Percentiles rank a stretch among this genome's conserved stretches.
Evolutionary conservation across 179 eudicot genomes (phyloP).

Genomic region (Nepenthes alata): DNA sequence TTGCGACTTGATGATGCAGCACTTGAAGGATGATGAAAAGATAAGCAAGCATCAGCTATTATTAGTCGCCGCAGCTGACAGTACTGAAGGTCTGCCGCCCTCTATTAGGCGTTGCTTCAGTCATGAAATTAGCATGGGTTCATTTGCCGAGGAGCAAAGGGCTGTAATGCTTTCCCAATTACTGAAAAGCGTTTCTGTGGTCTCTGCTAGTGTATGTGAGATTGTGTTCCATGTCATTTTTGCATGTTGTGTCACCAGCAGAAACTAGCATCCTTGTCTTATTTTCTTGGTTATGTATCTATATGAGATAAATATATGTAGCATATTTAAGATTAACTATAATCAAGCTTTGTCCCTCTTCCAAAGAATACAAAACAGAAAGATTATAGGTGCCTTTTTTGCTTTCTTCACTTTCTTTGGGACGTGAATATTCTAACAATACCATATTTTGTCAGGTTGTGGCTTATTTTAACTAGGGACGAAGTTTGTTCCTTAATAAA

Average conservation of each 20-base stretch:
- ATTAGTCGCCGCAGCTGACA: slow-evolving; percentile 72
- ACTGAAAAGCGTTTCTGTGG: slow-evolving; percentile 40
- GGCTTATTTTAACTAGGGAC: too few species aligned
- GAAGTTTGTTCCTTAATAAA: too few species aligned
- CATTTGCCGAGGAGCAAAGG: slow-evolving; percentile 83
- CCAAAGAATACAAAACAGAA: too few species aligned
- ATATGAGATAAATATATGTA: too few species aligned
- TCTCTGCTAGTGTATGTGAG: slow-evolving; percentile 55
- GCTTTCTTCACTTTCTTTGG: too few species aligned
- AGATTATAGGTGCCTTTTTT: too few species aligned
- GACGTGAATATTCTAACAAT: too few species aligned
- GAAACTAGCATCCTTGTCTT: not conserved
- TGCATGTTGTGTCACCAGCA: not conserved
- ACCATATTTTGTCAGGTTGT: too few species aligned
- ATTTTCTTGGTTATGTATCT: too few species aligned
- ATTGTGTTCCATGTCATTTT: not conserved
- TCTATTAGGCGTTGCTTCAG: slow-evolving; percentile 88
- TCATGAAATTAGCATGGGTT: slow-evolving; percentile 76
- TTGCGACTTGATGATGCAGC: slow-evolving; percentile 27
- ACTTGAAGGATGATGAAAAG: slow-evolving; percentile 23
- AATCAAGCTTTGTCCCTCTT: too few species aligned
- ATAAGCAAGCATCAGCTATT: slow-evolving; percentile 39
- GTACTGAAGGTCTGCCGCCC: slow-evolving; percentile 80
- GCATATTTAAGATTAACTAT: too few species aligned
- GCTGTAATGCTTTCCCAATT: slow-evolving; percentile 53